Evolutionary conservation across 2,329 filamentous ascomycete genomes (phyloP).

Genomic region (Xylariaceae sp.): DNA sequence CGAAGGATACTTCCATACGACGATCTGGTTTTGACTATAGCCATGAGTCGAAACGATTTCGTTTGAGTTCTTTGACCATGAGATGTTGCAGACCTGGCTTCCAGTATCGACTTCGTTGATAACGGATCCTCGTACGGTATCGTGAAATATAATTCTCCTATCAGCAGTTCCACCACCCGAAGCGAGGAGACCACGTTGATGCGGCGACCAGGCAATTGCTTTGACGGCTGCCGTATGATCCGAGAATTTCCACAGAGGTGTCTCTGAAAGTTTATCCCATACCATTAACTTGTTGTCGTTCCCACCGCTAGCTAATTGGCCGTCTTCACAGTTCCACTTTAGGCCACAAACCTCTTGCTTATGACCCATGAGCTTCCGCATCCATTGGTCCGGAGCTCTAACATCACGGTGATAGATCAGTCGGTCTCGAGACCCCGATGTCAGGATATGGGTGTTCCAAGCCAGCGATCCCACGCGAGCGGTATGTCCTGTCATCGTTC

Average conservation of each 20-base stretch:
- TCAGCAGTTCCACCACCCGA: conserved; percentile 96
- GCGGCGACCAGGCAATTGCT: conserved; percentile 96
- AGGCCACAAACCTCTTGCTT: conserved; percentile 98
- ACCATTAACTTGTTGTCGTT: conserved; percentile 99
- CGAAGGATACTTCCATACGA: conserved; percentile 98
- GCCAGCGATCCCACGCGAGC: conserved; percentile 90
- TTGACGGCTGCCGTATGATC: conserved; percentile 97
- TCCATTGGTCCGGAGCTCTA: conserved; percentile 85
- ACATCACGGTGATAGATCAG: conserved; percentile 96
- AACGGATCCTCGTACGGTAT: conserved; percentile 79
- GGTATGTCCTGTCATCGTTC: conserved; percentile 97
- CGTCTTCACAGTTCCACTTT: conserved; percentile 96
- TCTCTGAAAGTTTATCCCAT: conserved; percentile 94
- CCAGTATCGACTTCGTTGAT: conserved; percentile 94
- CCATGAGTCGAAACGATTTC: conserved; percentile 97
- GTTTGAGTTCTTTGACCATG: conserved; percentile 97
- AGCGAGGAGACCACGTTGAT: conserved; percentile 91
- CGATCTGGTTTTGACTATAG: conserved; percentile 97
- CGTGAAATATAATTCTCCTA: conserved; percentile 96
- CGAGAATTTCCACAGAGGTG: conserved; percentile 89
- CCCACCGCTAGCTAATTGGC: conserved; percentile 90
- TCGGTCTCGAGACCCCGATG: conserved; percentile 90
- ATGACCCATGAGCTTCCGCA: conserved; percentile 85
- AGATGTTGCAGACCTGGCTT: conserved; percentile 97
- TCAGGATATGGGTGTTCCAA: conserved; percentile 98